Evolutionary conservation across 1,284 basidiomycete genomes (phyloP), one percentile per base, ranked within the genome.

Genomic region (Puccinia novopanici): DNA sequence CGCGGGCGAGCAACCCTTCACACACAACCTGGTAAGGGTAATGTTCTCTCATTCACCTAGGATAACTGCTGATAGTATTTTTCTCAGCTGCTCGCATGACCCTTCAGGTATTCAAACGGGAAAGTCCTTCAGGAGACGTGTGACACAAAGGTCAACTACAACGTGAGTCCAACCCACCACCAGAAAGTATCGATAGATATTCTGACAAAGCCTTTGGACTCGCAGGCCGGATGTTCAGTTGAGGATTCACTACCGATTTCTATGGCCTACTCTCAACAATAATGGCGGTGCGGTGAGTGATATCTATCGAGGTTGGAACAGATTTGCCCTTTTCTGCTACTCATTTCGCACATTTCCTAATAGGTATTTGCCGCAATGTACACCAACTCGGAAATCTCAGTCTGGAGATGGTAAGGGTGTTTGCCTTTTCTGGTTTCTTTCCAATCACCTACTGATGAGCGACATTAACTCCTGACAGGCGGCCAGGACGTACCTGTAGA

Each of bases 71-170:
- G 24, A 54, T 13, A 22, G 42, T 13, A 22, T 63, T 1, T 40
- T 22, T 45, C 19, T 57, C 45, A 75, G 74, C 45, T 75, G 74
- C 24, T 61, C 57, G 24, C 74, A 75, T 65, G 74, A 75, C 61
- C 74, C 74, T 45, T 65, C 57, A 50, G 74, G 74, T 37, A 75
- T 34, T 40, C 74, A 75, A 52, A 75, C 74, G 27, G 74, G 74
- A n/a, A 75, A 30, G 24, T 75, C 1, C 15, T 63, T 59, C 74
- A 75, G n/a, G 61, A 75, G 27, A 65, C 74, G 12, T 75, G 74
- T 65, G 59, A 75, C 50, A 15, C 55, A n/a, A 63, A 42, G 42
- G 74, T 75, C 22, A 75, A 75, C 50, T 75, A 75, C 48, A 75
- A 75, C 34, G 74, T 75, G 59, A 75, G 74, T 37, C 5, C 0